Conservation (phyloP, 169 alveolate species). For the Perkinsus olseni region DNA sequence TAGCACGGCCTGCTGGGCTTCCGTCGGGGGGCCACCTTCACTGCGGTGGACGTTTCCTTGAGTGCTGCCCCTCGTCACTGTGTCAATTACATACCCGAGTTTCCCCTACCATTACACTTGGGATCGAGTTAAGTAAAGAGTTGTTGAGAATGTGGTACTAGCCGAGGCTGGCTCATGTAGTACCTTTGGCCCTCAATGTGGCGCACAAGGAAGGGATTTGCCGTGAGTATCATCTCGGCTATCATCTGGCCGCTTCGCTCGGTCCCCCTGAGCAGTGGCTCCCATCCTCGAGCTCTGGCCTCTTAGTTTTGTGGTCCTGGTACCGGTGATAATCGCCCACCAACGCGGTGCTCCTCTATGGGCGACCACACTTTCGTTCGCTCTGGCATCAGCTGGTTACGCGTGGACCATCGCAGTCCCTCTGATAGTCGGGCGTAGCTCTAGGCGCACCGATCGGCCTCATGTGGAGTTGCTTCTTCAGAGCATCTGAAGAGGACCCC, state of each 20-base stretch:
- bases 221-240: neutral
- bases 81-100: neutral
- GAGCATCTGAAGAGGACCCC: neutral
- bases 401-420: neutral
- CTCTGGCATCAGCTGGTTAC: neutral
- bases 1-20: neutral
- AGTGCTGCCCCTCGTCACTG: neutral
- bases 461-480: neutral
- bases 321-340: neutral
- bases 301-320: neutral
- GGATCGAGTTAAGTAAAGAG: too few species aligned
- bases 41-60: neutral
- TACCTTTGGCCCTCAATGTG: neutral
- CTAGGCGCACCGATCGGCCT: neutral
- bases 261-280: neutral
- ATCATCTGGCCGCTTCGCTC: neutral
- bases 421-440: neutral
- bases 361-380: neutral
- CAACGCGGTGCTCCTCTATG: neutral
- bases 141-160: too few species aligned
- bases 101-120: neutral
- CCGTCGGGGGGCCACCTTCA: neutral
- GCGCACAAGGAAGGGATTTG: neutral
- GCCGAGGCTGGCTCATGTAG: neutral
- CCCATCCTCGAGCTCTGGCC: neutral